Conservation (phyloP, 306 rosid species). For the Argentina anserina region DNA sequence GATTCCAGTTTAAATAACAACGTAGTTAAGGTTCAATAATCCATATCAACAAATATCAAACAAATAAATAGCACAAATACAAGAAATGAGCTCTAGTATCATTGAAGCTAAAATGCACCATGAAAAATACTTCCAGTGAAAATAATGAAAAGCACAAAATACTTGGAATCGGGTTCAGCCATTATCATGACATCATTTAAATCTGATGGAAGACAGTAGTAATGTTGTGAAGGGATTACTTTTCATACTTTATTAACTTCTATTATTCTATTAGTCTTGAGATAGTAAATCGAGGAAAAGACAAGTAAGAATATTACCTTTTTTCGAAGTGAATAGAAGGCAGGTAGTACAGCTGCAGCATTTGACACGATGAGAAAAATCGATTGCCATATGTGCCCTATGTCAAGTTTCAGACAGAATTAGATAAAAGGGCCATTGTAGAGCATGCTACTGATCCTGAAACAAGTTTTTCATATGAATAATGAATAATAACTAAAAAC, state of each 20-base stretch:
- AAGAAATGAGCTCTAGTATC: background rate
- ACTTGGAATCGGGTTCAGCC: background rate
- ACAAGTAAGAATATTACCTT: constrained; percentile 49
- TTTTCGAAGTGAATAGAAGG: constrained; percentile 81
- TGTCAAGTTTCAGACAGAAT: constrained; percentile 22
- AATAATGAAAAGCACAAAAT: background rate
- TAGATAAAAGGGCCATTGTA: background rate
- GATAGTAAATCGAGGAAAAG: constrained; percentile 2
- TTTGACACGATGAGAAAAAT: constrained; percentile 79
- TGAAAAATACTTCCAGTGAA: background rate
- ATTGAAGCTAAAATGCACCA: background rate
- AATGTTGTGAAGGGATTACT: background rate
- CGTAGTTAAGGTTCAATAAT: background rate
- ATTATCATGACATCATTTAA: background rate
- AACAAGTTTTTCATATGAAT: background rate
- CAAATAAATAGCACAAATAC: background rate
- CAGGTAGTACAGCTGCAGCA: constrained; percentile 85
- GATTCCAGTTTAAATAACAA: background rate
- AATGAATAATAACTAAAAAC: background rate
- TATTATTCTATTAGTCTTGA: constrained; percentile 1
- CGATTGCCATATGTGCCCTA: constrained; percentile 80
- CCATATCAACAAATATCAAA: background rate
- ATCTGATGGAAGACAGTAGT: background rate
- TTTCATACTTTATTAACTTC: background rate
- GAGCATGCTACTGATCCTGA: background rate